A percentile compares a stretch with the other conserved stretches of the same genome.
phyloP scores from a whole-genome alignment of 371 early-diverging fungal genomes.

The Syncephalastrum monosporum region DNA sequence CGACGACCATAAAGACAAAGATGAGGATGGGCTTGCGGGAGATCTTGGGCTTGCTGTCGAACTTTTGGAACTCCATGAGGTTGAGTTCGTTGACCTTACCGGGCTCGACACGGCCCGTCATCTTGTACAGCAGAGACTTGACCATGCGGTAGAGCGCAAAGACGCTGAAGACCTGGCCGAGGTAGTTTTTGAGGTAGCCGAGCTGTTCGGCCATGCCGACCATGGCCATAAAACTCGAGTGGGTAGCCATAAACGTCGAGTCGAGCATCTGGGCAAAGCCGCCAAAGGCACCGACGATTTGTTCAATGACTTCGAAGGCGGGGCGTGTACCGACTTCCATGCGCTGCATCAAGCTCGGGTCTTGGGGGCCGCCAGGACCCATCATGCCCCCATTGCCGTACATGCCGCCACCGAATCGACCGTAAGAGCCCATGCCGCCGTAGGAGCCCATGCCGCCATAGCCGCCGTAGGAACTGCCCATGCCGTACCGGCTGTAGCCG shows the following conservation, averaged over 20 bases:
- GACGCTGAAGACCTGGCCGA: constrained; percentile 79
- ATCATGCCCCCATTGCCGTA: constrained; percentile 36
- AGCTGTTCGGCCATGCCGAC: constrained; percentile 96
- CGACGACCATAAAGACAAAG: constrained; percentile 84
- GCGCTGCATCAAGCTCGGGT: constrained; percentile 70
- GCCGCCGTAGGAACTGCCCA: constrained; percentile 24
- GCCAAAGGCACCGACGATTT: constrained; percentile 92
- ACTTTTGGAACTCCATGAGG: constrained; percentile 66
- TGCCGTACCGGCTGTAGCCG: constrained; percentile 18
- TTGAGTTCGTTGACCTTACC: constrained; percentile 63
- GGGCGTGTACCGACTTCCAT: constrained; percentile 86
- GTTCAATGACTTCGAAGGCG: constrained; percentile 88
- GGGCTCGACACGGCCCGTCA: constrained; percentile 15
- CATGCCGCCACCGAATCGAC: constrained; percentile 34
- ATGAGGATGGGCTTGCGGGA: constrained; percentile 76
- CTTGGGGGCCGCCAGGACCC: constrained; percentile 55
- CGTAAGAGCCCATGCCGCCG: constrained; percentile 24
- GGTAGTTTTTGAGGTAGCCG: constrained; percentile 77
- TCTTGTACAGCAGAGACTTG: constrained; percentile 46
- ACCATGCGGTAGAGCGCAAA: constrained; percentile 71
- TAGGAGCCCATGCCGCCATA: constrained; percentile 28
- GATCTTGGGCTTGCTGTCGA: constrained; percentile 44
- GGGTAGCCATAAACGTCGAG: constrained; percentile 94
- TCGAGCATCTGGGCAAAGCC: constrained; percentile 97
- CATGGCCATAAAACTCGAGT: constrained; percentile 97